A percentile compares a stretch with the other conserved stretches of the same genome.
phyloP scores from a whole-genome alignment of 305 asterid genomes.

The Solanum hybrid region DNA sequence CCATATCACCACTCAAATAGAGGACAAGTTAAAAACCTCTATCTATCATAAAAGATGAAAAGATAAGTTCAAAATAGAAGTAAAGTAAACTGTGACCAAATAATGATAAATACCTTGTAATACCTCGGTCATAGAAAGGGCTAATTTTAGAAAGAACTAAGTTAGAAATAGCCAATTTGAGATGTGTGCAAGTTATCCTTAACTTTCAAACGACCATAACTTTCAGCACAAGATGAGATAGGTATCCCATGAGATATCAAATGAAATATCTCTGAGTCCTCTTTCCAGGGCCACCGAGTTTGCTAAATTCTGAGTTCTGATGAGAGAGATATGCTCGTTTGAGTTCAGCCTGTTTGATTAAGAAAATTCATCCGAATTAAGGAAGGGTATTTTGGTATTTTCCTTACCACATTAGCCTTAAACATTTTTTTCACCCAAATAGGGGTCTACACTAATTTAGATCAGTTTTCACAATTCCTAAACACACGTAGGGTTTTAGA shows the following conservation, averaged over 20 bases:
- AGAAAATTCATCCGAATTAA: background rate
- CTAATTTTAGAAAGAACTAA: background rate
- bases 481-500: too few species aligned
- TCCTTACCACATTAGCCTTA: too few species aligned
- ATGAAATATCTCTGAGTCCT: background rate
- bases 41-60: background rate
- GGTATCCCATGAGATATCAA: background rate
- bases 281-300: background rate
- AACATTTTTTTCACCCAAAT: too few species aligned
- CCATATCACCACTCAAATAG: background rate
- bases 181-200: background rate
- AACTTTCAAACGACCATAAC: background rate
- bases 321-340: background rate
- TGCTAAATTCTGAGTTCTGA: background rate
- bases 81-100: background rate
- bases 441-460: too few species aligned
- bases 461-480: too few species aligned
- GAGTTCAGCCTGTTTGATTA: background rate
- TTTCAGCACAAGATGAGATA: background rate
- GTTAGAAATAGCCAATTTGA: background rate
- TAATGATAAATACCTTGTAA: conserved; percentile 26
- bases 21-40: background rate
- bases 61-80: background rate
- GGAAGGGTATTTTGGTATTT: too few species aligned
- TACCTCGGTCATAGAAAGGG: background rate